These are phyloP conservation scores for Aspergillus proliferans DNA, from an alignment of 2,329 filamentous ascomycete species.

Conservation along the genomic window DNA sequence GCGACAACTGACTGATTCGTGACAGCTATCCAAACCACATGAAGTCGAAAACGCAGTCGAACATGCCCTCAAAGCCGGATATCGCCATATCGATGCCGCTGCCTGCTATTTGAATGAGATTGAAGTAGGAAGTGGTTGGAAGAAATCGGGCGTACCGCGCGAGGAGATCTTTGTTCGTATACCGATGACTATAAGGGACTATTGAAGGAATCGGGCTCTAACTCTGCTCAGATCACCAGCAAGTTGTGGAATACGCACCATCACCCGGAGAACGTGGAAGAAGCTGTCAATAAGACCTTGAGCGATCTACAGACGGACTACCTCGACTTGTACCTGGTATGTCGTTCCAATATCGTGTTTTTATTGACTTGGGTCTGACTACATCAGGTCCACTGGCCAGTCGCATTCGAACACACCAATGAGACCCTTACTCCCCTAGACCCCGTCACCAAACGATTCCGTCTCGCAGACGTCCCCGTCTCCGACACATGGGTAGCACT, in stretches of 20 bases:
- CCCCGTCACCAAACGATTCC: slow-evolving; percentile 21
- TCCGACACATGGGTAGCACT: slow-evolving; percentile 31
- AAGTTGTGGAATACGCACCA: slow-evolving; percentile 57
- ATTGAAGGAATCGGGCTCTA: not conserved
- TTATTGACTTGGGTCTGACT: not conserved
- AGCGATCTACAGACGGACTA: slow-evolving; percentile 48
- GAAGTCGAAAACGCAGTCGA: slow-evolving; percentile 46
- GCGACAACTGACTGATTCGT: not conserved
- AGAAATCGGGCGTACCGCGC: slow-evolving; percentile 26
- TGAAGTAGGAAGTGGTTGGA: slow-evolving; percentile 27
- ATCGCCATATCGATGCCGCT: slow-evolving; percentile 42
- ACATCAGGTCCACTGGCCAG: slow-evolving; percentile 29
- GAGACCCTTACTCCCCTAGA: slow-evolving; percentile 22
- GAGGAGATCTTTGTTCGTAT: slow-evolving; percentile 26
- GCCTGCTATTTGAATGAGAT: slow-evolving; percentile 31
- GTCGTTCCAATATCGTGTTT: slow-evolving; percentile 23
- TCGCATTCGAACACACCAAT: slow-evolving; percentile 24
- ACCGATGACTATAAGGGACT: not conserved
- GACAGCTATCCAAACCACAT: slow-evolving; percentile 29
- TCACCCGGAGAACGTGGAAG: slow-evolving; percentile 44
- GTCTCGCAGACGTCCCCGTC: slow-evolving; percentile 20
- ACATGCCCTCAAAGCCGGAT: slow-evolving; percentile 36
- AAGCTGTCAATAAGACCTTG: slow-evolving; percentile 44
- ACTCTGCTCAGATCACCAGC: slow-evolving; percentile 41
- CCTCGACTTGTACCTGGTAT: slow-evolving; percentile 47